Evolutionary conservation across 1,284 basidiomycete species (phyloP).

Genomic region (Fistulinella cinereoalba): DNA sequence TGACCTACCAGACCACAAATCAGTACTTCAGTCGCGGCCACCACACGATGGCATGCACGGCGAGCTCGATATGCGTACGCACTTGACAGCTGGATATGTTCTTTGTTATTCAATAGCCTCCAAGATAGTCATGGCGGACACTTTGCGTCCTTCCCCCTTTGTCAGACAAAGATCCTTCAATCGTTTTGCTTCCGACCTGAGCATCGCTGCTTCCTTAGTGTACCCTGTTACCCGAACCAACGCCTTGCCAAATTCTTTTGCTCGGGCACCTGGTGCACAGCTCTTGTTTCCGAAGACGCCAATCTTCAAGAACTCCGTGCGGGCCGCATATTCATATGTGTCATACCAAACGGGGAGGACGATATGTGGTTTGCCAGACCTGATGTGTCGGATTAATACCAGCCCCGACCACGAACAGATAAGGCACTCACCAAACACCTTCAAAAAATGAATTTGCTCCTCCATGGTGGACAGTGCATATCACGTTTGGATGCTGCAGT

Average conservation of each 20-base stretch:
- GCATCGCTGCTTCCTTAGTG: slow-evolving; percentile 1
- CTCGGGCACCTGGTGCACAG: slow-evolving; percentile 5
- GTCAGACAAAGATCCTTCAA: no score
- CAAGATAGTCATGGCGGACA: no score
- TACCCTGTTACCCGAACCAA: no score
- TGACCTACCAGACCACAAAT: no score
- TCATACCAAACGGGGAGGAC: slow-evolving; percentile 18
- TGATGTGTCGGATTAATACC: neutral
- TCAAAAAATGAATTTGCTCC: slow-evolving; percentile 19
- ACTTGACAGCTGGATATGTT: no score
- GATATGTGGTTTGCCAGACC: slow-evolving; percentile 10
- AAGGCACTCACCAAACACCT: slow-evolving; percentile 10
- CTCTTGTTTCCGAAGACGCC: slow-evolving; percentile 12
- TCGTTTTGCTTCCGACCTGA: no score
- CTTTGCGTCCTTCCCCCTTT: no score
- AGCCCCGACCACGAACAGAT: neutral
- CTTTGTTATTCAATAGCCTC: no score
- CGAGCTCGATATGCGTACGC: no score
- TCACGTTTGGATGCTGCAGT: slow-evolving; percentile 14
- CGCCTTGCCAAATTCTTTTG: slow-evolving; percentile 10
- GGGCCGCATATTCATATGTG: slow-evolving; percentile 14
- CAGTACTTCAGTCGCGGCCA: no score
- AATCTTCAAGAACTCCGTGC: slow-evolving; percentile 12
- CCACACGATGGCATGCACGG: no score
- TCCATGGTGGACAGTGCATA: slow-evolving; percentile 17